A percentile compares a stretch with the other conserved stretches of the same genome.
Evolutionary conservation across 108 stramenopile genomes (phyloP).

Genomic region (Cafeteria roenbergensis): DNA sequence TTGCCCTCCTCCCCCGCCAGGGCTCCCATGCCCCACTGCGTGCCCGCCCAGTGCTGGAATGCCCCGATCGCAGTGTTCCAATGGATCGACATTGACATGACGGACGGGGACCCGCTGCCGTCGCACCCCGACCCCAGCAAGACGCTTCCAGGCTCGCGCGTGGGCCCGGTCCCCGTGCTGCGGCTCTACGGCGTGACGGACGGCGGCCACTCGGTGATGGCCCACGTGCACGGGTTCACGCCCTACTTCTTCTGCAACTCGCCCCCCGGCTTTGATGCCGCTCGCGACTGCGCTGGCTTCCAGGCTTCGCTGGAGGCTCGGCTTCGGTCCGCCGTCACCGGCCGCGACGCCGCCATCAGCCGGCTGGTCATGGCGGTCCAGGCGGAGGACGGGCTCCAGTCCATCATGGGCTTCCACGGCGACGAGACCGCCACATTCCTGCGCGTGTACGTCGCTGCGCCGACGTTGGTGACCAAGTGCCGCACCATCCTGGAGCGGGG

Average conservation of each 20-base stretch:
- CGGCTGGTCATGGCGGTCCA: constrained; percentile 23
- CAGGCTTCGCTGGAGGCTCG: constrained; percentile 21
- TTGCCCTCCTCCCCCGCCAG: no score
- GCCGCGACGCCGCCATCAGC: not conserved
- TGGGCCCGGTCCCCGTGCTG: constrained; percentile 69
- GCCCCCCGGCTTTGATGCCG: constrained; percentile 42
- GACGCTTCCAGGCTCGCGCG: constrained; percentile 29
- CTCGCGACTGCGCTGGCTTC: constrained; percentile 43
- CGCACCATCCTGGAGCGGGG: constrained; percentile 81
- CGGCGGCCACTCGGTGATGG: constrained; percentile 69
- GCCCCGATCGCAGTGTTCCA: constrained; percentile 52
- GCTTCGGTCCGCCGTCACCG: not conserved
- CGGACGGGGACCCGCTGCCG: constrained; percentile 55
- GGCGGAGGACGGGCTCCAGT: constrained; percentile 44
- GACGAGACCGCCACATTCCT: constrained; percentile 55
- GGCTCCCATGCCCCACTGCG: no score
- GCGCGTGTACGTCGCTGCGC: constrained; percentile 75
- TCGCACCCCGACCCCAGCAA: constrained; percentile 51
- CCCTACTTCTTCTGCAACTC: constrained; percentile 77
- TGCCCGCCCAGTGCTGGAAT: no score
- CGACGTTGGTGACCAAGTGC: constrained; percentile 69
- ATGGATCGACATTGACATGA: constrained; percentile 93
- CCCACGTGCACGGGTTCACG: constrained; percentile 85
- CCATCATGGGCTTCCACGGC: constrained; percentile 74
- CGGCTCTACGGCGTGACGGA: constrained; percentile 83